A percentile compares a stretch with the other conserved stretches of the same genome.
Evolutionary conservation across 495 filamentous ascomycete species (phyloP).

Genomic region (Neurospora sp.): DNA sequence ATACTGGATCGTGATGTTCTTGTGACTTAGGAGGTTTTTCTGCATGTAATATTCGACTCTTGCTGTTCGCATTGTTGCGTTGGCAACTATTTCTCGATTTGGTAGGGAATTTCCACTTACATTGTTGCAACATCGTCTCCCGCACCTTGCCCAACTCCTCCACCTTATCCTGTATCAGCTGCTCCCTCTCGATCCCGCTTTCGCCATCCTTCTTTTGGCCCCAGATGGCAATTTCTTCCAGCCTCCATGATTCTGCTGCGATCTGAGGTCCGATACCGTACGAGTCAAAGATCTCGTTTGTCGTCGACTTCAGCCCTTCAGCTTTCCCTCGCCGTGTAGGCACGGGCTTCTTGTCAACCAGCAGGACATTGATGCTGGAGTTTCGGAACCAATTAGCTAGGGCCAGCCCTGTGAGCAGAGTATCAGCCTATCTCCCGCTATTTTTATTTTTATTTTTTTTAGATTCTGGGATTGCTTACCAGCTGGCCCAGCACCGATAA

Average conservation of each 20-base stretch:
- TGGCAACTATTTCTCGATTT: too few relatives aligned
- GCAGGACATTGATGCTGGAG: slow-evolving; percentile 5
- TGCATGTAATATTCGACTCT: slow-evolving; percentile 28
- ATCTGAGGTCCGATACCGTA: slow-evolving; percentile 10
- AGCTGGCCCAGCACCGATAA: slow-evolving; percentile 59
- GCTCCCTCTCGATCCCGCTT: slow-evolving; percentile 10
- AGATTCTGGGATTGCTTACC: slow-evolving; percentile 35
- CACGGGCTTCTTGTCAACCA: slow-evolving; percentile 9
- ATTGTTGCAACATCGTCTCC: slow-evolving; percentile 10
- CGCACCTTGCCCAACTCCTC: slow-evolving; percentile 8
- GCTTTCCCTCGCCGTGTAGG: slow-evolving; percentile 9
- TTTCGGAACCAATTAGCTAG: slow-evolving; percentile 12
- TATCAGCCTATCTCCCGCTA: not conserved
- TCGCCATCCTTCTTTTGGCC: slow-evolving; percentile 1
- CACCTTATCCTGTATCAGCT: slow-evolving; percentile 10
- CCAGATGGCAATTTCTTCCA: slow-evolving; percentile 14
- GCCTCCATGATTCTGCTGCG: slow-evolving; percentile 11
- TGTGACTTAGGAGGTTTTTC: slow-evolving; percentile 14
- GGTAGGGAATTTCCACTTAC: too few relatives aligned
- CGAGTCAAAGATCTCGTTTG: slow-evolving; percentile 12
- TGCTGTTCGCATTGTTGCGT: too few relatives aligned
- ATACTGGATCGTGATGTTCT: slow-evolving; percentile 37
- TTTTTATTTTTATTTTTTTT: not conserved
- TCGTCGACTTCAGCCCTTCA: slow-evolving; percentile 13
- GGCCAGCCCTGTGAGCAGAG: not conserved